Percentiles rank a stretch among this genome's conserved stretches.
Evolutionary conservation across 2,329 filamentous ascomycete species (phyloP).

Genomic region (Sarocladiaceae sp.): DNA sequence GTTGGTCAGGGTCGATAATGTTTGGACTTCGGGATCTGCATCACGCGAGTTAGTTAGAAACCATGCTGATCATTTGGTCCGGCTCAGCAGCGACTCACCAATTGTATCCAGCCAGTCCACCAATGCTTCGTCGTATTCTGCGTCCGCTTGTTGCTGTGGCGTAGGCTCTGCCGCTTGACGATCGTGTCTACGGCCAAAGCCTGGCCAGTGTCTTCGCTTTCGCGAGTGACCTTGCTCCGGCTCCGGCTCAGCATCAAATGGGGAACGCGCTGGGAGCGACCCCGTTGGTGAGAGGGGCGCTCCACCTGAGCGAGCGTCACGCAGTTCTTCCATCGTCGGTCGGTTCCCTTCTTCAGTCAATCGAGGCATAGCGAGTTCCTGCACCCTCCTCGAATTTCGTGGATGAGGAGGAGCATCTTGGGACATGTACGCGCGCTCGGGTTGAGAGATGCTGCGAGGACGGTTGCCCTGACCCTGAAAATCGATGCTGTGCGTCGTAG

Average conservation of each 20-base stretch:
- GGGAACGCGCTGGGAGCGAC: constrained; percentile 21
- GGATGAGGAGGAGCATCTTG: constrained; percentile 17
- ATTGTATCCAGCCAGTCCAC: constrained; percentile 37
- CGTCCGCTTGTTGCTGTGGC: constrained; percentile 13
- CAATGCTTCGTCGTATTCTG: constrained; percentile 34
- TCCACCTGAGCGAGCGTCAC: constrained; percentile 12
- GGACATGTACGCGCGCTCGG: constrained; percentile 19
- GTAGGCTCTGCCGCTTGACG: not conserved
- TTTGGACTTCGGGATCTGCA: constrained; percentile 76
- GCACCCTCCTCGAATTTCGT: constrained; percentile 25
- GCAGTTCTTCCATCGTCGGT: constrained; percentile 31
- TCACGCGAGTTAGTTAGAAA: not conserved
- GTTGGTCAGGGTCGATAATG: constrained; percentile 79
- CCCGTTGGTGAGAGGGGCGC: constrained; percentile 20
- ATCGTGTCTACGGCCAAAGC: not conserved
- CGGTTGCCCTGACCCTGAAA: constrained; percentile 15
- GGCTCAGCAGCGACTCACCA: too few species aligned
- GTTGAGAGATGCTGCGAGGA: constrained; percentile 32
- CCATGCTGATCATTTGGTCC: too few species aligned
- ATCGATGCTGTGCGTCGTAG: not conserved
- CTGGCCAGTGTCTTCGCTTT: not conserved
- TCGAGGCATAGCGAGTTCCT: constrained; percentile 31
- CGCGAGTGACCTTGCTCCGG: constrained; percentile 18
- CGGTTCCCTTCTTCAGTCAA: constrained; percentile 34
- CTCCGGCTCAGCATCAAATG: not conserved